Percentiles rank a stretch among this genome's conserved stretches.
These are phyloP conservation scores for Teunomyces atbi DNA, from an alignment of 805 yeast genomes.

Conservation along the genomic window DNA sequence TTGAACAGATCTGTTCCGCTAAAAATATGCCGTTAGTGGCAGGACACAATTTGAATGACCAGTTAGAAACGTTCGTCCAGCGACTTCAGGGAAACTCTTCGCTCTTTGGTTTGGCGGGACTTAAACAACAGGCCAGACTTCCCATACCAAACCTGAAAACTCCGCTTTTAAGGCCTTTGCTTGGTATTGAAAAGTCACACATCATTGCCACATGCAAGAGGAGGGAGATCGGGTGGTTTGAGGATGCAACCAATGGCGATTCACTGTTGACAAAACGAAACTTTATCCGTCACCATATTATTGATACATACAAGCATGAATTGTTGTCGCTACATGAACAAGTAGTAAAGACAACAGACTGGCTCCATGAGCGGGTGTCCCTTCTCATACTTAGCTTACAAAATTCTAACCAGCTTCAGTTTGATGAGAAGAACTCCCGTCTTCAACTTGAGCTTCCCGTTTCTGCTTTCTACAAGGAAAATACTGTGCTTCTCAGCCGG, in stretches of 20 bases:
- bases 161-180: conserved; percentile 50
- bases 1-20: conserved; percentile 41
- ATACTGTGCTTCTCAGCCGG: conserved; percentile 23
- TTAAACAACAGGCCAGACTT: conserved; percentile 29
- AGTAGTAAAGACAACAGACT: background rate
- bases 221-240: conserved; percentile 57
- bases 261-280: conserved; percentile 57
- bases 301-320: background rate
- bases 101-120: conserved; percentile 58
- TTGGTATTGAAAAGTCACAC: conserved; percentile 42
- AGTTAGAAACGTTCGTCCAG: conserved; percentile 64
- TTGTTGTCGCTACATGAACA: background rate
- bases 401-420: background rate
- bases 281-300: conserved; percentile 41
- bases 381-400: conserved; percentile 7
- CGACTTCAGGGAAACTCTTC: conserved; percentile 45
- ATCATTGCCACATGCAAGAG: conserved; percentile 46
- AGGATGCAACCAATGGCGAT: conserved; percentile 64
- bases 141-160: conserved; percentile 20
- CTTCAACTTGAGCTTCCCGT: conserved; percentile 12
- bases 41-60: conserved; percentile 75
- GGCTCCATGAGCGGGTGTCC: conserved; percentile 1
- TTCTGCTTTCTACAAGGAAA: conserved; percentile 7
- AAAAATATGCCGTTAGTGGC: conserved; percentile 42
- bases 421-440: conserved; percentile 10